Evolutionary conservation across 2,329 filamentous ascomycete species (phyloP).

Genomic region (Beauveria sp.): DNA sequence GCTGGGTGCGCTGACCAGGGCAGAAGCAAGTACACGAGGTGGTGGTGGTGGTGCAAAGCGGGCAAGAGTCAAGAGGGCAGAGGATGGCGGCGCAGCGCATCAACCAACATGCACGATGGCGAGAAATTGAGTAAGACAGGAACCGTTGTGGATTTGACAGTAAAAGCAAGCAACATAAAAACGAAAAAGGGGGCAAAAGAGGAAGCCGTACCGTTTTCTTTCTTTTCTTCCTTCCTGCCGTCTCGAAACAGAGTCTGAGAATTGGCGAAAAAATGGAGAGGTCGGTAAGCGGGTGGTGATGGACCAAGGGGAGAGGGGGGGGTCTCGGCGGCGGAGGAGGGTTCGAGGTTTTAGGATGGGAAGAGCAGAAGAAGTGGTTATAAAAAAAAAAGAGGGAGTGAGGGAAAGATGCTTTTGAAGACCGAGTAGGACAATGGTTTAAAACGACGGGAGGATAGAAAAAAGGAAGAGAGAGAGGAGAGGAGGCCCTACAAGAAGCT

Average conservation of each 20-base stretch:
- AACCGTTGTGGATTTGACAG: neutral
- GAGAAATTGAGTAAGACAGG: neutral
- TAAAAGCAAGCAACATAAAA: neutral
- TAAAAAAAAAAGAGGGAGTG: slow-evolving; percentile 11
- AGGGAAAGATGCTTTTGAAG: neutral
- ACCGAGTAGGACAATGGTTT: slow-evolving; percentile 16
- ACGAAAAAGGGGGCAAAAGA: neutral
- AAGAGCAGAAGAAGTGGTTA: slow-evolving; percentile 12
- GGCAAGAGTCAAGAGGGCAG: neutral
- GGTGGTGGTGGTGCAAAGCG: neutral
- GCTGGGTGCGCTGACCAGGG: slow-evolving; percentile 1
- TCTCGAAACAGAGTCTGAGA: slow-evolving; percentile 7
- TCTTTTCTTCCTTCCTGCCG: neutral
- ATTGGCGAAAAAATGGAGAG: slow-evolving; percentile 24
- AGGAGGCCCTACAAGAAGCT: slow-evolving; percentile 1
- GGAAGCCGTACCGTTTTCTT: slow-evolving; percentile 1
- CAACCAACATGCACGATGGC: slow-evolving; percentile 6
- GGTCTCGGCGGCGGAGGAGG: slow-evolving; percentile 15
- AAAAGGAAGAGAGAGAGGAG: slow-evolving; percentile 8
- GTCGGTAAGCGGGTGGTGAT: slow-evolving; percentile 20
- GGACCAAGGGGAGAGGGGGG: slow-evolving; percentile 19
- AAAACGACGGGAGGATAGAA: slow-evolving; percentile 13
- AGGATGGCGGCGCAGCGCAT: slow-evolving; percentile 3
- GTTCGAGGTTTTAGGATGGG: slow-evolving; percentile 19
- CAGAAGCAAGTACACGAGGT: neutral